These are phyloP conservation scores for Ganoderma sinense DNA, from an alignment of 1,284 basidiomycete genomes.

Conservation along the genomic window DNA sequence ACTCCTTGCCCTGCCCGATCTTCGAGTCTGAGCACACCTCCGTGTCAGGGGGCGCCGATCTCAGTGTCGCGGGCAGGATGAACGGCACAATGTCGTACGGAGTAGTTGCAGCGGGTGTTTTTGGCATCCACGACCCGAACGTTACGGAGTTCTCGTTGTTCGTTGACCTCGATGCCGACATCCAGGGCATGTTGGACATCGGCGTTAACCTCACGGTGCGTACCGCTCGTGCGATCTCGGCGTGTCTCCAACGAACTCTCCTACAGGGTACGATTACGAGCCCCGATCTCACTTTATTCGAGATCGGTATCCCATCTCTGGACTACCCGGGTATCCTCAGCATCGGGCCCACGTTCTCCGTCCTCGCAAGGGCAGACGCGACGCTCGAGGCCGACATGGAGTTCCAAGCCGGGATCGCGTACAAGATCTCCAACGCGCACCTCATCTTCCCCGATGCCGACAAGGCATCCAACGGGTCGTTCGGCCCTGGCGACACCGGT, in stretches of 20 bases:
- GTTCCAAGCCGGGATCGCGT: slow-evolving; percentile 45
- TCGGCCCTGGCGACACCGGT: slow-evolving; percentile 45
- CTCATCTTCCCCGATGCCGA: slow-evolving; percentile 47
- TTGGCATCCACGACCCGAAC: not conserved
- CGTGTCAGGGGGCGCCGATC: not conserved
- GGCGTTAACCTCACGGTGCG: slow-evolving; percentile 1
- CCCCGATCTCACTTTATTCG: not conserved
- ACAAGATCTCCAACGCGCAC: slow-evolving; percentile 42
- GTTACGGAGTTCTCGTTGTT: not conserved
- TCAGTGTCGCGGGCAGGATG: not conserved
- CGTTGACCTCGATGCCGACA: not conserved
- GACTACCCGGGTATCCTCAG: slow-evolving; percentile 35
- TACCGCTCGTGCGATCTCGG: not conserved
- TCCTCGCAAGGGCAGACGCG: slow-evolving; percentile 37
- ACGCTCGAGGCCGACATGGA: slow-evolving; percentile 47
- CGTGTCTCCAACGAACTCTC: too few relatives aligned
- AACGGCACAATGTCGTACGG: slow-evolving; percentile 4
- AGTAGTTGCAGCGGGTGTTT: not conserved
- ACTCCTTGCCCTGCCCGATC: not conserved
- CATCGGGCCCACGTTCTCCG: slow-evolving; percentile 43
- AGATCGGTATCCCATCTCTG: not conserved
- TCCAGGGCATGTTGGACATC: not conserved
- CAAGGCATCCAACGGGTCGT: slow-evolving; percentile 13
- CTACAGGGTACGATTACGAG: not conserved
- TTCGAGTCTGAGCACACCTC: not conserved